phyloP scores from a whole-genome alignment of 441 rosid genomes.

The Macaranga tanarius region DNA sequence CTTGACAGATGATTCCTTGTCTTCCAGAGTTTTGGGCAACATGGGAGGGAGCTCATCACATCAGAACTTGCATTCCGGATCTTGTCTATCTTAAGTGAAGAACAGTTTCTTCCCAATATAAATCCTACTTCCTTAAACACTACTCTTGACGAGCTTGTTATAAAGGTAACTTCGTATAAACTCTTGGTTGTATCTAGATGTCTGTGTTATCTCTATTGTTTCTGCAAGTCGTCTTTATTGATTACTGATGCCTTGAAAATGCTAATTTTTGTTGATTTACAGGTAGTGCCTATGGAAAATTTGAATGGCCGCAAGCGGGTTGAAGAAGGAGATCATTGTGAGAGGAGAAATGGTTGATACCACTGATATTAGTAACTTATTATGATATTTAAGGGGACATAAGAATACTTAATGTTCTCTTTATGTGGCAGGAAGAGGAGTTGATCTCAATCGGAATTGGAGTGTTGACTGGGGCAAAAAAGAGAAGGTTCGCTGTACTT shows the following conservation, averaged over 20 bases:
- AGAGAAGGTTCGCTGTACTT: constrained; percentile 61
- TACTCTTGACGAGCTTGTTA: constrained; percentile 63
- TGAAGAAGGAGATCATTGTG: constrained; percentile 86
- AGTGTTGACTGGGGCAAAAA: constrained; percentile 99
- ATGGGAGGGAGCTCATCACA: constrained; percentile 95
- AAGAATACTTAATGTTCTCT: constrained; percentile 19
- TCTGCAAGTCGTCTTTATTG: background rate
- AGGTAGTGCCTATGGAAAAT: constrained; percentile 93
- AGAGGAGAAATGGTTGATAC: constrained; percentile 77
- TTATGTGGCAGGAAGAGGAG: constrained; percentile 80
- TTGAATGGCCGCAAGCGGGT: constrained; percentile 83
- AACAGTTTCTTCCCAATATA: constrained; percentile 60
- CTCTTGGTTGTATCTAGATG: background rate
- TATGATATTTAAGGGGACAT: constrained; percentile 22
- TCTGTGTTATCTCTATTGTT: background rate
- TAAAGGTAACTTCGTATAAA: constrained; percentile 52
- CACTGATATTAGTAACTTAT: constrained; percentile 18
- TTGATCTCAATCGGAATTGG: constrained; percentile 98
- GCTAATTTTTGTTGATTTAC: constrained; percentile 26
- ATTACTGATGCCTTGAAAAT: constrained; percentile 11
- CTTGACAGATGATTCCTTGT: constrained; percentile 98
- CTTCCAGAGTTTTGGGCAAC: constrained; percentile 99
- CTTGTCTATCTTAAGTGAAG: constrained; percentile 80
- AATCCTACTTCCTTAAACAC: constrained; percentile 44
- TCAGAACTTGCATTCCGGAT: constrained; percentile 83